A percentile compares a stretch with the other conserved stretches of the same genome.
phyloP scores from a whole-genome alignment of 345 rosid genomes.

The Passiflora organensis region DNA sequence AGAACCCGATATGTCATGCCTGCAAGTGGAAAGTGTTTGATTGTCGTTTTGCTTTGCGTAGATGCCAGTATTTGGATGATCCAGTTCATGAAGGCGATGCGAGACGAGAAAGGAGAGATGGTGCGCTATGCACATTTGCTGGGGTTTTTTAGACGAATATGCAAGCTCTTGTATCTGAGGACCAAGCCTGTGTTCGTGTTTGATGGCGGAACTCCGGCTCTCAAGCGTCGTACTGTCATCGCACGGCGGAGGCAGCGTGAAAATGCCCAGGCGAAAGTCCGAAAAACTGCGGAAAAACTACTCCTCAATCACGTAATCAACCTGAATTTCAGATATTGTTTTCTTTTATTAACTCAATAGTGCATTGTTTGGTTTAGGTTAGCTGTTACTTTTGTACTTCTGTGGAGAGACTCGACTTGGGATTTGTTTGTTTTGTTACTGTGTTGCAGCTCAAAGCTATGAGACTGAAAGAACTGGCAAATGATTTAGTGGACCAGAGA shows the following conservation, averaged over 20 bases:
- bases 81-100: constrained; percentile 97
- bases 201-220: constrained; percentile 86
- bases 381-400: background rate
- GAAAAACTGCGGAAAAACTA: constrained; percentile 91
- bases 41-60: constrained; percentile 7
- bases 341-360: background rate
- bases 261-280: constrained; percentile 85
- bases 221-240: constrained; percentile 89
- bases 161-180: constrained; percentile 70
- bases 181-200: constrained; percentile 92
- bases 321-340: background rate
- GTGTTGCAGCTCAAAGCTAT: constrained; percentile 54
- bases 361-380: background rate
- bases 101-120: constrained; percentile 96
- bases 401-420: background rate
- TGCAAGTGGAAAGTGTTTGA: background rate
- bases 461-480: constrained; percentile 74
- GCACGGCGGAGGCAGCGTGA: constrained; percentile 89
- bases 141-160: constrained; percentile 89
- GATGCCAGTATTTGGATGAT: constrained; percentile 99
- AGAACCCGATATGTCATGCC: too few species aligned
- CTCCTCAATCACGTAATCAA: constrained; percentile 64
- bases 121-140: constrained; percentile 79
- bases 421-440: constrained; percentile 5
- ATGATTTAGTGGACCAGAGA: constrained; percentile 65